Percentiles rank a stretch among this genome's conserved stretches.
Evolutionary conservation across 345 rosid species (phyloP).

Genomic region (Dovyalis caffra): DNA sequence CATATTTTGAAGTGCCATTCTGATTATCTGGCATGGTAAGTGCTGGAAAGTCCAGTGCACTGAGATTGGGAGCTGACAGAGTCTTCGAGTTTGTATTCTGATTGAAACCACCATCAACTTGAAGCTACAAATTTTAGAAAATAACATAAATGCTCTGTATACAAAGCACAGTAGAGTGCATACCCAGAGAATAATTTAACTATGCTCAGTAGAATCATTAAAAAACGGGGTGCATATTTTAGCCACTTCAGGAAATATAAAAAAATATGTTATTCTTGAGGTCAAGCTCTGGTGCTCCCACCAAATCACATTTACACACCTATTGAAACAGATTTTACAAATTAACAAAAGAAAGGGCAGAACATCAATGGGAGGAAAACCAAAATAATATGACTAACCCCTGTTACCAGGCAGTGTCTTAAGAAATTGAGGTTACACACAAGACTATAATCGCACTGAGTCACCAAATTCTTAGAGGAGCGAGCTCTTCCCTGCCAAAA

Average conservation of each 20-base stretch:
- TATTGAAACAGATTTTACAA: background rate
- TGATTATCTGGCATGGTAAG: constrained; percentile 61
- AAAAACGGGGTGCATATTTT: background rate
- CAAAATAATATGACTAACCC: constrained; percentile 8
- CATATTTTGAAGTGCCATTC: constrained; percentile 52
- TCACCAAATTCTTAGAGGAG: constrained; percentile 18
- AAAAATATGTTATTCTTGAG: background rate
- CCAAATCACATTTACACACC: background rate
- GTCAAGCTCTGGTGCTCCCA: background rate
- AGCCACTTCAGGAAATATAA: background rate
- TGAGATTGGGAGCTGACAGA: constrained; percentile 69
- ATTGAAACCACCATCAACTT: constrained; percentile 78
- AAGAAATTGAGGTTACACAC: constrained; percentile 9
- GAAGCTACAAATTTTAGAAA: constrained; percentile 60
- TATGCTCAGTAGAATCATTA: background rate
- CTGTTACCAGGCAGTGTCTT: constrained; percentile 7
- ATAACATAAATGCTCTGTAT: constrained; percentile 11
- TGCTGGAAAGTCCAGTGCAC: constrained; percentile 82
- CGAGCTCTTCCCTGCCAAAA: constrained; percentile 32
- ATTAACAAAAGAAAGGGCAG: background rate
- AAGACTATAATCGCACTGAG: constrained; percentile 9
- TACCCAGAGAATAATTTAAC: background rate
- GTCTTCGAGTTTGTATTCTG: constrained; percentile 70
- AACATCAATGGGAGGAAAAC: background rate
- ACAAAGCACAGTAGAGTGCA: background rate